phyloP scores from a whole-genome alignment of 305 asterid genomes.

The Fraxinus baroniana region DNA sequence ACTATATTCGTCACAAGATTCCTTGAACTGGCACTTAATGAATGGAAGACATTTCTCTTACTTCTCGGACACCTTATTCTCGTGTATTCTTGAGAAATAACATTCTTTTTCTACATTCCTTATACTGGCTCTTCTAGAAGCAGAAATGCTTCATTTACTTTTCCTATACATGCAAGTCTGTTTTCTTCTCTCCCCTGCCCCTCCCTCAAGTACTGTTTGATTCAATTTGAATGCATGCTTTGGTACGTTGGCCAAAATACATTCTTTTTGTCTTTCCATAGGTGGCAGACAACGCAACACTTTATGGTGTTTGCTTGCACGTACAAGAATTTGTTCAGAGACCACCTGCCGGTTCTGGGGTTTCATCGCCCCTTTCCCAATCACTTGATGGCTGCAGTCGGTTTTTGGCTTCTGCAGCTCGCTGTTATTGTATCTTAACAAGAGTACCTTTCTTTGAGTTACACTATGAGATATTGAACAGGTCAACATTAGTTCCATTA shows the following conservation, averaged over 20 bases:
- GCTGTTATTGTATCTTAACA: conserved; percentile 91
- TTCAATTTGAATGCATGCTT: not conserved
- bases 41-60: not conserved
- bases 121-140: not conserved
- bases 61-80: not conserved
- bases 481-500: conserved; percentile 42
- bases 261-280: conserved; percentile 38
- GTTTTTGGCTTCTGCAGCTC: conserved; percentile 90
- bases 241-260: conserved; percentile 21
- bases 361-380: conserved; percentile 52
- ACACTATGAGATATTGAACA: conserved; percentile 84
- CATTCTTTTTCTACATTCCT: not conserved
- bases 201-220: not conserved
- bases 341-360: conserved; percentile 60
- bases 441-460: conserved; percentile 90
- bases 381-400: conserved; percentile 52
- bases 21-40: not conserved
- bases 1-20: not conserved
- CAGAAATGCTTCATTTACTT: not conserved
- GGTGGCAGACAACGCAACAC: conserved; percentile 94
- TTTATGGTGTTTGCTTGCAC: conserved; percentile 92
- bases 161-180: not conserved
- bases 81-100: not conserved
- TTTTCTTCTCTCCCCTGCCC: not conserved
- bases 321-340: conserved; percentile 85